These are phyloP conservation scores for Penicillium hordei DNA, from an alignment of 2,329 filamentous ascomycete genomes.

Conservation along the genomic window DNA sequence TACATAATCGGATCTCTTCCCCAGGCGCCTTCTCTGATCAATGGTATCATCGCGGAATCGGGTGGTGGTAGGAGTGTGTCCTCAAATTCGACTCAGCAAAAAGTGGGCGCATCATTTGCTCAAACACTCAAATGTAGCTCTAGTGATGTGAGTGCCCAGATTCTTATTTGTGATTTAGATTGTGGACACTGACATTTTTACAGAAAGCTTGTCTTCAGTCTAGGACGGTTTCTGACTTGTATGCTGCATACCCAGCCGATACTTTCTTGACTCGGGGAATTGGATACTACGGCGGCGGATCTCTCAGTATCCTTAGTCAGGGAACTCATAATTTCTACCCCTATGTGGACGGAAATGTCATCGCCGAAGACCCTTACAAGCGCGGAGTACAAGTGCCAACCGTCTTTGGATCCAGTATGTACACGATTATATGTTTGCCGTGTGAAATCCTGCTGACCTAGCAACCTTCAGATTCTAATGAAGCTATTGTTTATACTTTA, in stretches of 20 bases:
- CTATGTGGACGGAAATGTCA: slow-evolving; percentile 21
- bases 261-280: not conserved
- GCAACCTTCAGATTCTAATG: not conserved
- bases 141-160: not conserved
- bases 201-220: slow-evolving; percentile 25
- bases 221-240: slow-evolving; percentile 11
- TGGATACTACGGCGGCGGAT: not conserved
- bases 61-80: slow-evolving; percentile 10
- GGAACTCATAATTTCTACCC: slow-evolving; percentile 14
- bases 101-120: slow-evolving; percentile 5
- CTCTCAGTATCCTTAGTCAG: not conserved
- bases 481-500: not conserved
- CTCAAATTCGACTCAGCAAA: slow-evolving; percentile 12
- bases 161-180: not conserved
- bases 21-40: slow-evolving; percentile 20
- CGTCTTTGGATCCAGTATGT: slow-evolving; percentile 25
- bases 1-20: slow-evolving; percentile 17
- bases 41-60: slow-evolving; percentile 23
- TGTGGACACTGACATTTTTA: slow-evolving; percentile 7
- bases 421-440: not conserved
- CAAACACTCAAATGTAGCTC: not conserved
- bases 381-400: slow-evolving; percentile 20
- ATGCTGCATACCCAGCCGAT: slow-evolving; percentile 10
- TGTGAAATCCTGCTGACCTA: not conserved
- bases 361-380: slow-evolving; percentile 16